Percentiles rank a stretch among this genome's conserved stretches.
Conservation (phyloP, 169 alveolate genomes). For the Nephromyces sp. region DNA sequence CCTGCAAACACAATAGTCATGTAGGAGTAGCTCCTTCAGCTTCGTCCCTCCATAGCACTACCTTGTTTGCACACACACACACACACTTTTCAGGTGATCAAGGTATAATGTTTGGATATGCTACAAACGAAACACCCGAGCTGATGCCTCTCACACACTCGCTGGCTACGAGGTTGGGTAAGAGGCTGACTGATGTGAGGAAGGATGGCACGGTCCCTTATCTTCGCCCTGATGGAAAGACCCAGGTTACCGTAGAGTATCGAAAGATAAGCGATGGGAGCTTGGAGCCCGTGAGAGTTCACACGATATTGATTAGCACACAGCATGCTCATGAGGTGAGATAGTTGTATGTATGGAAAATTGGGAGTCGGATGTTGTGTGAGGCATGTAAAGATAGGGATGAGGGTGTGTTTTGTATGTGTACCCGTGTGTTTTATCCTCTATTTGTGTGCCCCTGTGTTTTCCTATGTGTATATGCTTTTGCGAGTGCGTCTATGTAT, state of each 20-base stretch:
- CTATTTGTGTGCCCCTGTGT: no score
- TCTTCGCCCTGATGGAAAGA: slow-evolving; percentile 99
- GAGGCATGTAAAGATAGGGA: no score
- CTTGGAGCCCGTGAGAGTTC: slow-evolving; percentile 74
- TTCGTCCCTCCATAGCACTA: no score
- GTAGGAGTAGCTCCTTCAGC: no score
- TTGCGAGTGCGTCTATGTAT: no score
- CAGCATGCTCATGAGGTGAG: slow-evolving; percentile 67
- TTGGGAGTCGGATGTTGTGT: no score
- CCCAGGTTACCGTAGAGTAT: slow-evolving; percentile 85
- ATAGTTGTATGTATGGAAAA: no score
- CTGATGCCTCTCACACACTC: slow-evolving; percentile 95
- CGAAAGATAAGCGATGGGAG: slow-evolving; percentile 41
- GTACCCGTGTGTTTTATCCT: no score
- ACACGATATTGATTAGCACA: slow-evolving; percentile 82
- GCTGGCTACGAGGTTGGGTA: slow-evolving; percentile 84
- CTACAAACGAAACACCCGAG: slow-evolving; percentile 94
- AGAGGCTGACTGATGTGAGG: slow-evolving; percentile 84
- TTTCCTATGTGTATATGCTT: no score
- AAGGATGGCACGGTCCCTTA: slow-evolving; percentile 74
- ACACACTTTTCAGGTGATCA: slow-evolving; percentile 76
- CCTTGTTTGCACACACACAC: no score
- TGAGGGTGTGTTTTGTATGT: no score
- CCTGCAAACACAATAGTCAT: no score
- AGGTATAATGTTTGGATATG: slow-evolving; percentile 99